Conservation (phyloP, 2,329 filamentous ascomycete species). For the Paraphoma sp. region DNA sequence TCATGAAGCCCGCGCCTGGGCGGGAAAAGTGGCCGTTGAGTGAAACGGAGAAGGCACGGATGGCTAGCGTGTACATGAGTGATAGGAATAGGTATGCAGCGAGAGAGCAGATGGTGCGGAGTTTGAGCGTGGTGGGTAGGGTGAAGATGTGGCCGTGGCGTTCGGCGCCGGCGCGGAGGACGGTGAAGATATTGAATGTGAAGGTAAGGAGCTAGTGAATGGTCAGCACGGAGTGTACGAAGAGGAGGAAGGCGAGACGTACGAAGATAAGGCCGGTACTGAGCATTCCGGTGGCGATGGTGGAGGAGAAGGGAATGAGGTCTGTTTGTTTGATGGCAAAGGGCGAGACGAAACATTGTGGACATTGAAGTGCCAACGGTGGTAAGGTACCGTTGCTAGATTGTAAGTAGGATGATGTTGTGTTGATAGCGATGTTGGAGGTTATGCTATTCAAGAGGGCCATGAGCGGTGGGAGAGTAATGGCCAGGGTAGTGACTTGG, state of each 20-base stretch:
- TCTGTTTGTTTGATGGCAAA: constrained; percentile 1
- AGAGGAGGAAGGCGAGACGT: not conserved
- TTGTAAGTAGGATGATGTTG: not conserved
- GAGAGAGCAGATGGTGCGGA: constrained; percentile 6
- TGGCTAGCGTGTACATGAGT: constrained; percentile 11
- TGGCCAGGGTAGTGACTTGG: constrained; percentile 2
- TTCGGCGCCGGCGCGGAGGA: not conserved
- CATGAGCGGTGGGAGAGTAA: constrained; percentile 6
- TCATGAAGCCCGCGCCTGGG: constrained; percentile 5
- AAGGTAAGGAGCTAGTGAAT: constrained; percentile 5
- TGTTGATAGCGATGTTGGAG: not conserved
- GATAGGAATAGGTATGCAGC: constrained; percentile 9
- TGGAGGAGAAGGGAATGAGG: constrained; percentile 4
- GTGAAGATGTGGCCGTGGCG: constrained; percentile 6
- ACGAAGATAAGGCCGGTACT: constrained; percentile 9
- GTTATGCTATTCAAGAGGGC: not conserved
- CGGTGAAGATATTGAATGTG: constrained; percentile 3
- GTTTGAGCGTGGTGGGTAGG: constrained; percentile 2
- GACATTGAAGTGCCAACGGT: not conserved
- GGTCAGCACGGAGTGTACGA: not conserved
- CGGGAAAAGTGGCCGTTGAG: constrained; percentile 6
- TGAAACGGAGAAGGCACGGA: constrained; percentile 8
- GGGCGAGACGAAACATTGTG: constrained; percentile 3
- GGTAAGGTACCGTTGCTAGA: not conserved
- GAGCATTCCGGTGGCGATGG: not conserved